phyloP scores from a whole-genome alignment of 208 protist genomes.

The Blastocrithidia nonstop region DNA sequence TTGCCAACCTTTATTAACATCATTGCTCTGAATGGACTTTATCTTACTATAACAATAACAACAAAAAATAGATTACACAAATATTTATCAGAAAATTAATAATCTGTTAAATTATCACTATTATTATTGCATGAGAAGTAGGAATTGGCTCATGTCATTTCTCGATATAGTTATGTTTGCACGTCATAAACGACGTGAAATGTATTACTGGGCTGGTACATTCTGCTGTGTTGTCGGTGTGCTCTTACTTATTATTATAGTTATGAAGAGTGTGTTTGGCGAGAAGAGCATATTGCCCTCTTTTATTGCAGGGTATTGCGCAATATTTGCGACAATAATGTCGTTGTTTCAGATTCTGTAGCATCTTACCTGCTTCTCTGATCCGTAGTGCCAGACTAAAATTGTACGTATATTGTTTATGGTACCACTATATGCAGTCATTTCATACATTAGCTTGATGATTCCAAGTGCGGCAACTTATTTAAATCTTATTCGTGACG shows the following conservation, averaged over 20 bases:
- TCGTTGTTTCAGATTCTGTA: conserved; percentile 84
- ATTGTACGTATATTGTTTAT: conserved; percentile 90
- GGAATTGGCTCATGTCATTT: neutral
- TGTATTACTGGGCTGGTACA: conserved; percentile 80
- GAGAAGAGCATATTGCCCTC: conserved; percentile 43
- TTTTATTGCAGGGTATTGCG: conserved; percentile 79
- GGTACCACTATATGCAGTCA: conserved; percentile 85
- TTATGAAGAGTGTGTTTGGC: conserved; percentile 21
- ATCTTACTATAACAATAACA: too few relatives aligned
- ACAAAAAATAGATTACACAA: too few relatives aligned
- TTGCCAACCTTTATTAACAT: too few relatives aligned
- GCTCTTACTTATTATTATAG: conserved; percentile 45
- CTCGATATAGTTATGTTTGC: neutral
- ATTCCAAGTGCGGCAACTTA: conserved; percentile 62
- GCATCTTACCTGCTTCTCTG: conserved; percentile 78
- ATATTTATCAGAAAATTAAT: too few relatives aligned
- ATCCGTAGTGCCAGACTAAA: conserved; percentile 83
- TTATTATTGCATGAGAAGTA: too few relatives aligned
- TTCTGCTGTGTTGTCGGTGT: conserved; percentile 62
- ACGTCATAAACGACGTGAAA: conserved; percentile 24
- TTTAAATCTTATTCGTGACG: conserved; percentile 81
- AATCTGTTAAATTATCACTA: too few relatives aligned
- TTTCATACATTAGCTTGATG: conserved; percentile 68
- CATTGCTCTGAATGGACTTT: too few relatives aligned
- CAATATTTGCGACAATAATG: conserved; percentile 73